Evolutionary conservation across 768 basidiomycete genomes (phyloP), one percentile per base, ranked within the genome.

Genomic region (Boletus vermiculosoides): DNA sequence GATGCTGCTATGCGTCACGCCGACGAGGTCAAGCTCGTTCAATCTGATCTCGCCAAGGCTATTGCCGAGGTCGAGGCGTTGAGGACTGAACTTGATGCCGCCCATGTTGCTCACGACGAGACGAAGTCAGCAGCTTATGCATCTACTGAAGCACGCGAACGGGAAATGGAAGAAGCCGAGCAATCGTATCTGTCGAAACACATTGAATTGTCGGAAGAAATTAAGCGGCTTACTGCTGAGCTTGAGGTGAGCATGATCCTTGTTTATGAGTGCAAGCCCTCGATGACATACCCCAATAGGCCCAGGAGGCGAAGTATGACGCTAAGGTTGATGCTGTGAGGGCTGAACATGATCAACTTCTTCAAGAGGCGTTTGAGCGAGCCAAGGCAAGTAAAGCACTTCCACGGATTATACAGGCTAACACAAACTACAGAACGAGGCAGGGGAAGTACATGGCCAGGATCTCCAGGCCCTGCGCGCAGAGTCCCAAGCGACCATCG

Each of bases 401-500:
- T 22, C 33, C n/a, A 2, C 20, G 4, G 4, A 7, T 45, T 22
- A 20, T 34, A 30, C 45, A 13, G 1, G n/a, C 61, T 69, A 51
- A 71, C 42, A n/a, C 33, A 25, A 15, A 20, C 39, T 22, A 42
- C 57, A 92, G 90, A 76, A 75, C 39, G 88, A 91, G 69, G 92
- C 90, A n/a, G 83, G 82, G 34, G 78, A 81, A 36, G 73, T 71
- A 8, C 92, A 94, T 61, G 67, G 81, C 30, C 78, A 83, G 63
- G 92, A 93, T 63, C 77, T 94, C 7, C 86, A 88, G 63, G 70
- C 75, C 13, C 78, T 94, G 52, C 87, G 92, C 42, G 78, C 79
- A 23, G 80, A 82, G 56, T 90, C 88, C 0, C 78, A 83, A 58
- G 73, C 76, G 4, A 82, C 87, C 3, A 84, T 89, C 34, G 84